phyloP scores from a whole-genome alignment of 2,329 filamentous ascomycete genomes.

The Reticulascus tulasneorum region DNA sequence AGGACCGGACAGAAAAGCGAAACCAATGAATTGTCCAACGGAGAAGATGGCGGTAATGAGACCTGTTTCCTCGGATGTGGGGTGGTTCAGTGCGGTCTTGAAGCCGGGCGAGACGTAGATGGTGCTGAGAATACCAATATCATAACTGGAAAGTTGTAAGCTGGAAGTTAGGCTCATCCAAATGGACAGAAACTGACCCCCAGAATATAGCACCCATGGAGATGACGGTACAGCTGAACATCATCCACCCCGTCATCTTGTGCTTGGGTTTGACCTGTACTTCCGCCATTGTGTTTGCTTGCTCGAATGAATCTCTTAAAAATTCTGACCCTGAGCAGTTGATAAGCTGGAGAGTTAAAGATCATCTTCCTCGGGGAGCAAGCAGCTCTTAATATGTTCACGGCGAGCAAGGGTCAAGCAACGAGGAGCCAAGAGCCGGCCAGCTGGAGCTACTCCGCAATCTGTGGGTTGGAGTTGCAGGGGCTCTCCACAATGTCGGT shows the following conservation, averaged over 20 bases:
- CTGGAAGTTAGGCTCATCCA: background rate
- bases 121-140: constrained; percentile 21
- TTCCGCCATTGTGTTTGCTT: background rate
- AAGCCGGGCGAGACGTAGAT: constrained; percentile 18
- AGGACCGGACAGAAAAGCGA: constrained; percentile 12
- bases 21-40: constrained; percentile 18
- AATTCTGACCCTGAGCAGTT: background rate
- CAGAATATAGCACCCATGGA: constrained; percentile 17
- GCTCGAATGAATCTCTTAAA: background rate
- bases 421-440: too few relatives aligned
- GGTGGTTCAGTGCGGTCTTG: constrained; percentile 16
- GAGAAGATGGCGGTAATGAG: constrained; percentile 18
- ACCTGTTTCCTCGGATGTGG: constrained; percentile 10
- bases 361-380: too few relatives aligned
- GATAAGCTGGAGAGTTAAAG: background rate
- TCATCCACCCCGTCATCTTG: constrained; percentile 13
- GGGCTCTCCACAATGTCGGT: background rate
- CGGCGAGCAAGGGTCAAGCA: too few relatives aligned
- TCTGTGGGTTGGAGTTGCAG: background rate
- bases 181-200: constrained; percentile 14
- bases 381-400: too few relatives aligned
- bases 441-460: background rate
- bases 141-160: constrained; percentile 8
- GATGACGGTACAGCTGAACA: constrained; percentile 12
- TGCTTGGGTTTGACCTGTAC: background rate